Base-by-base conservation (phyloP, 2,329 filamentous ascomycete genomes). In the Aspergillus novofumigatus region DNA sequence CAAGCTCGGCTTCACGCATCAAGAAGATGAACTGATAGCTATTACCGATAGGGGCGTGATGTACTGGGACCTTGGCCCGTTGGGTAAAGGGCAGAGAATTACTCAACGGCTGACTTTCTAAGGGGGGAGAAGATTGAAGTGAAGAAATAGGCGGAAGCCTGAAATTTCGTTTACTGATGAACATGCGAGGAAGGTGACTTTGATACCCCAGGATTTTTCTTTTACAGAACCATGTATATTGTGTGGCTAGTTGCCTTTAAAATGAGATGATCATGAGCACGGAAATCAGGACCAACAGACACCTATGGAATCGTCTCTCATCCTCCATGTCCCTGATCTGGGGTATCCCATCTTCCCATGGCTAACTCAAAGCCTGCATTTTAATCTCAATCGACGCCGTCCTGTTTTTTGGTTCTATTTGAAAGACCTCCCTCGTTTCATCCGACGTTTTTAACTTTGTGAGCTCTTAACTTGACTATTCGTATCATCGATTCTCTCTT, bases 11-110 rank as follows among this genome's bases (percentile, higher is more conserved):
- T 77, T 77, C 59, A 66, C 63, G 5, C 59, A 64, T 2, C 54
- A 62, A 10, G 75, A 77, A 58, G 62, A 78, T 56, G 72, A 77
- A 55, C 58, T 78, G 25, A 51, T 76, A 56, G 71, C 70, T 8
- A 61, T 78, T 52, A 78, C 77, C 11, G 76, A 78, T 62, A 69
- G 70, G 45, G 77, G 76, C 8, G 48, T 78, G 25, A 69, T 77
- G 67, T 60, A 67, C 3, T 72, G 74, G 70, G 59, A 72, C 61
- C 59, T 78, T 26, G 59, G 69, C n/a, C 65, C 70, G 11, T 53
- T 59, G 29, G 68, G 69, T 3, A 64, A 54, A 47, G 67, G 69
- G 2, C 64, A 57, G 41, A 65, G 67, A 54, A 58, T 49, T 10
- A 55, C 47, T 3, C 25, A 63, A 53, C 51, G 41, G 47, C 42